phyloP scores from a whole-genome alignment of 2,329 filamentous ascomycete species.

The Pseudophaeomoniella oleicola region DNA sequence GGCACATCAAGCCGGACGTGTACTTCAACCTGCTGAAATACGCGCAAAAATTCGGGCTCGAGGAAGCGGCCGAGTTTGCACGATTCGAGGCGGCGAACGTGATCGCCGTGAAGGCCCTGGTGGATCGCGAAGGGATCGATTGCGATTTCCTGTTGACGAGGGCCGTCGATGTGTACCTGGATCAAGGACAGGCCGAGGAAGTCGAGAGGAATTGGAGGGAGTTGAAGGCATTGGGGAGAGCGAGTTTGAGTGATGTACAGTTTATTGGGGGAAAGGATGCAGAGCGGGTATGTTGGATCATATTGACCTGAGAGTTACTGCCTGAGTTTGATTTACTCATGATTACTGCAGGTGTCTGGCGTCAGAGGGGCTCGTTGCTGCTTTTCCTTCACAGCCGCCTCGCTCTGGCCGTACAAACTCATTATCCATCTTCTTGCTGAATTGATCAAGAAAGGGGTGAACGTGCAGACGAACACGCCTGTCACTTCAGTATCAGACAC shows the following conservation, averaged over 20 bases:
- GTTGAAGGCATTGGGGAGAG: constrained; percentile 10
- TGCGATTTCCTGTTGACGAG: constrained; percentile 26
- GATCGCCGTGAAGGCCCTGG: constrained; percentile 20
- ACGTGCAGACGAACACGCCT: constrained; percentile 40
- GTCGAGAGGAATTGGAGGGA: constrained; percentile 16
- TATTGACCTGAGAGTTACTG: no score
- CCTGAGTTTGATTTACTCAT: no score
- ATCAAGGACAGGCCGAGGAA: constrained; percentile 15
- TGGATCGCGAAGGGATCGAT: constrained; percentile 25
- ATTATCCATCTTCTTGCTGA: constrained; percentile 55
- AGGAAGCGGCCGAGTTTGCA: constrained; percentile 22
- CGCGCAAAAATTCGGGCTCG: constrained; percentile 17
- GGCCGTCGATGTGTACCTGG: constrained; percentile 23
- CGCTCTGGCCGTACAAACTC: constrained; percentile 59
- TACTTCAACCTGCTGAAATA: constrained; percentile 22
- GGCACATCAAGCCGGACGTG: constrained; percentile 19
- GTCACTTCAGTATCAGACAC: constrained; percentile 6
- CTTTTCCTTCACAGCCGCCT: constrained; percentile 18
- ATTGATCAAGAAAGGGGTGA: constrained; percentile 35
- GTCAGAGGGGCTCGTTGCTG: constrained; percentile 22
- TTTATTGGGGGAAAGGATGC: no score
- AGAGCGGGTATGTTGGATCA: no score
- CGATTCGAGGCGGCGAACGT: constrained; percentile 26
- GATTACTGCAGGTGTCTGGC: constrained; percentile 14
- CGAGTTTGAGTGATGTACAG: background rate